These are phyloP conservation scores for Pulveroboletus sp. DNA, from an alignment of 768 basidiomycete species.

Conservation along the genomic window DNA sequence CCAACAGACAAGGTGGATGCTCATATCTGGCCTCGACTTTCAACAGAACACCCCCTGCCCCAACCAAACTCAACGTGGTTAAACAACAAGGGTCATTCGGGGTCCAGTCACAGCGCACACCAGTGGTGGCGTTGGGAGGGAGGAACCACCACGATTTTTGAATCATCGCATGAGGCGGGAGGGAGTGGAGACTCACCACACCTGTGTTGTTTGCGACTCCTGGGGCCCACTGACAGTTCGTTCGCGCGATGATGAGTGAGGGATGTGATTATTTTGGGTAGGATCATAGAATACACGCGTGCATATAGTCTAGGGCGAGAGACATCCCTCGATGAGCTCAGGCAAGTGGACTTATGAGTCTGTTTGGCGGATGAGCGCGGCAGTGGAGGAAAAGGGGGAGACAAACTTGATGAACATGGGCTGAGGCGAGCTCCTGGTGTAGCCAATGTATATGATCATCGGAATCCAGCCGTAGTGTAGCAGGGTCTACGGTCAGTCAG, in stretches of 20 bases:
- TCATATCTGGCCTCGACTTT: conserved; percentile 91
- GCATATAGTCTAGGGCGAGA: conserved; percentile 16
- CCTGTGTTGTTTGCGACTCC: not conserved
- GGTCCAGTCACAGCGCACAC: conserved; percentile 9
- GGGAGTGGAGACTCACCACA: conserved; percentile 27
- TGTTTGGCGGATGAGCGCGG: conserved; percentile 28
- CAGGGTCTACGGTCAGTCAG: conserved; percentile 55
- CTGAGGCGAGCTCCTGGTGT: conserved; percentile 87
- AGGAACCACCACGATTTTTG: conserved; percentile 62
- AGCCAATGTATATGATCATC: conserved; percentile 92
- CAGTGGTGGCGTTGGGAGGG: conserved; percentile 16
- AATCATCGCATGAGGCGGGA: conserved; percentile 40
- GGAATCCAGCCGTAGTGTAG: conserved; percentile 97
- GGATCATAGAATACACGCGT: conserved; percentile 28
- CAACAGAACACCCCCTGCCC: conserved; percentile 43
- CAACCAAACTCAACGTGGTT: conserved; percentile 53
- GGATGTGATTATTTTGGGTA: conserved; percentile 10
- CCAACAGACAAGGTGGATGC: conserved; percentile 12
- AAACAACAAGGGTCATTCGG: conserved; percentile 35
- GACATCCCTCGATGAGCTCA: conserved; percentile 34
- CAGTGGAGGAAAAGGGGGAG: not conserved
- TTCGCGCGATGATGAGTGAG: conserved; percentile 1
- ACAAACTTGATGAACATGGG: conserved; percentile 94
- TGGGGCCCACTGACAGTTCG: not conserved
- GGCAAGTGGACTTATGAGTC: conserved; percentile 91